A percentile compares a stretch with the other conserved stretches of the same genome.
These are phyloP conservation scores for Brassica rapa DNA, from an alignment of 345 rosid genomes.

Conservation along the genomic window DNA sequence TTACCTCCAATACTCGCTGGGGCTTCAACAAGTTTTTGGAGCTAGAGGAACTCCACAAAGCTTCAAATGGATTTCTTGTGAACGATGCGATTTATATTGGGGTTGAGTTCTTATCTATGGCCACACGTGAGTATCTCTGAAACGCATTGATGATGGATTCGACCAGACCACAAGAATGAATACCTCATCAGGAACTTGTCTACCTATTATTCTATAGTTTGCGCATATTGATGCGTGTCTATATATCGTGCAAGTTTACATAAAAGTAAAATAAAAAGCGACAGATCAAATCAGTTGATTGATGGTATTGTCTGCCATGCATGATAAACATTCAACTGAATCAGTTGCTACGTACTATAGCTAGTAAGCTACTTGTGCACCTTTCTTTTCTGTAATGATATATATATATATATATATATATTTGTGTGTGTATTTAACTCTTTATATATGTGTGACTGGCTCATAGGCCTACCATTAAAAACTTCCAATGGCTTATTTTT, in stretches of 20 bases:
- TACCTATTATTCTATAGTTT: background rate
- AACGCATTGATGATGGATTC: background rate
- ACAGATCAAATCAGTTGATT: background rate
- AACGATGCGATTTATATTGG: background rate
- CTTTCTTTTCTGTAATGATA: too few species aligned
- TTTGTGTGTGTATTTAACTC: too few species aligned
- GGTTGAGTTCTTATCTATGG: background rate
- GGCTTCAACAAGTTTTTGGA: background rate
- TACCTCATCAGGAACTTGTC: background rate
- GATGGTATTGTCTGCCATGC: background rate
- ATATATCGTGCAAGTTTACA: background rate
- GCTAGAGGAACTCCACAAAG: background rate
- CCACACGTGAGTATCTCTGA: conserved; percentile 9
- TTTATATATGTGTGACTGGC: too few species aligned
- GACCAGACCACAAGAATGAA: conserved; percentile 4
- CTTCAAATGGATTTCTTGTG: conserved; percentile 3
- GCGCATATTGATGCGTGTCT: background rate
- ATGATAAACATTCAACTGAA: background rate
- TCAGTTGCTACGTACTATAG: background rate
- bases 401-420: too few species aligned
- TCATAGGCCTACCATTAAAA: too few species aligned
- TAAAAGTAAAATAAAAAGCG: background rate
- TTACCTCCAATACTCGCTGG: background rate
- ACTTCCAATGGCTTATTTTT: too few species aligned
- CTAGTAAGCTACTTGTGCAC: too few species aligned